These are phyloP conservation scores for Coelastrella sp. DNA, from an alignment of 139 green algal genomes.

Conservation along the genomic window DNA sequence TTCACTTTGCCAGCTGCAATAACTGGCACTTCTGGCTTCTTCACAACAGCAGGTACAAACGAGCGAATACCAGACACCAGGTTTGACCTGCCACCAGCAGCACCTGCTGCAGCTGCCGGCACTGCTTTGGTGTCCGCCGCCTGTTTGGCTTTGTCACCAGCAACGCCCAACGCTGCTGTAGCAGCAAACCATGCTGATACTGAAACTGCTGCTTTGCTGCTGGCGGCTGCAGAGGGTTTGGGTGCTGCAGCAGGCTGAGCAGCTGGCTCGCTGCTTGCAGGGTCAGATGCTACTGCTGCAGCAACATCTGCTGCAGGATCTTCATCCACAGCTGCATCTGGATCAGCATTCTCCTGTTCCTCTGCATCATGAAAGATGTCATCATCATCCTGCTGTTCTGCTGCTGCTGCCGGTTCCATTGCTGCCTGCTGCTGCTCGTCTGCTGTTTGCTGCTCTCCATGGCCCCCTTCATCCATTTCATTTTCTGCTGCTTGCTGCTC, in stretches of 20 bases:
- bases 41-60: constrained; percentile 71
- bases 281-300: neutral
- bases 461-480: too few species aligned
- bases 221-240: neutral
- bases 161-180: constrained; percentile 13
- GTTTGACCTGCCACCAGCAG: constrained; percentile 56
- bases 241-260: neutral
- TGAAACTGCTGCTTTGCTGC: neutral
- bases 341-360: too few species aligned
- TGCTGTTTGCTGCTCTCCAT: too few species aligned
- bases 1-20: constrained; percentile 74
- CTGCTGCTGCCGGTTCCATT: too few species aligned
- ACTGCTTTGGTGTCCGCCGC: neutral
- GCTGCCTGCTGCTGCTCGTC: too few species aligned
- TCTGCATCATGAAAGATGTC: too few species aligned
- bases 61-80: constrained; percentile 75
- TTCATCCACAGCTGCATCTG: neutral
- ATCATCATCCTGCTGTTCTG: too few species aligned
- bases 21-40: constrained; percentile 42
- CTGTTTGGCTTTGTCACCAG: constrained; percentile 32
- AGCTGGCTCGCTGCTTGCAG: neutral
- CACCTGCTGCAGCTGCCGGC: neutral
- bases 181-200: neutral
- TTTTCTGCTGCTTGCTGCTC: too few species aligned
- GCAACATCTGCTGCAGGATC: neutral